A percentile compares a stretch with the other conserved stretches of the same genome.
Conservation (phyloP, 208 protist species). For the Herpetomonas samuelpessoai region DNA sequence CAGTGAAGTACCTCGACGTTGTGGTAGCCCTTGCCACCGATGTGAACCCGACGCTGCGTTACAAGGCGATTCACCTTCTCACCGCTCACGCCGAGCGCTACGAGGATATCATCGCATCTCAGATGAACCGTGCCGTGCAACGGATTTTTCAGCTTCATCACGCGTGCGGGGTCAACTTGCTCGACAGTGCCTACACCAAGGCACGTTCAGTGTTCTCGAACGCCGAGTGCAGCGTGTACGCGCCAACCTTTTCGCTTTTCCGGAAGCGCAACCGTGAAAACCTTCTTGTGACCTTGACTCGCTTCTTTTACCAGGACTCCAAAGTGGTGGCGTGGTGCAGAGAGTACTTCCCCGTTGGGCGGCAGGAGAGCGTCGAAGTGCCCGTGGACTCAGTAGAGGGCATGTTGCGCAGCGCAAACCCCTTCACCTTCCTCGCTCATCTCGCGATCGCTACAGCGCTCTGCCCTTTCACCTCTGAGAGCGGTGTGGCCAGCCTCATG, state of each 20-base stretch:
- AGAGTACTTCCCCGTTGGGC: slow-evolving; percentile 13
- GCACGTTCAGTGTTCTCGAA: slow-evolving; percentile 3
- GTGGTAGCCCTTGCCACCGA: slow-evolving; percentile 66
- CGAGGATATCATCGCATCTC: slow-evolving; percentile 53
- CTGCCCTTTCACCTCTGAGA: slow-evolving; percentile 51
- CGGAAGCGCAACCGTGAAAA: slow-evolving; percentile 55
- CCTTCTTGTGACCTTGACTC: slow-evolving; percentile 51
- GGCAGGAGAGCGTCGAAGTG: slow-evolving; percentile 3
- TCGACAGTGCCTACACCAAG: slow-evolving; percentile 38
- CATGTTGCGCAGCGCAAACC: slow-evolving; percentile 18
- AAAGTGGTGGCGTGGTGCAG: slow-evolving; percentile 44
- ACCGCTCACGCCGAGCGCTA: slow-evolving; percentile 41
- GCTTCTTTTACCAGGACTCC: slow-evolving; percentile 65
- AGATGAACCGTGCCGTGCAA: slow-evolving; percentile 36
- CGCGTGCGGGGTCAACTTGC: slow-evolving; percentile 43
- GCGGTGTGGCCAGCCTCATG: slow-evolving; percentile 51
- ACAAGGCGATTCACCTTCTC: slow-evolving; percentile 41
- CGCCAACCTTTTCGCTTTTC: slow-evolving; percentile 40
- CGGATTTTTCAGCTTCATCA: slow-evolving; percentile 53
- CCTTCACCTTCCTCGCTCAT: slow-evolving; percentile 55
- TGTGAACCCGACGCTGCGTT: slow-evolving; percentile 31
- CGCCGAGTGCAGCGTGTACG: slow-evolving; percentile 30
- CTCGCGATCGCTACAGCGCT: slow-evolving; percentile 47
- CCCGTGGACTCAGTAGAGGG: neutral
- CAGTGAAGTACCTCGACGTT: slow-evolving; percentile 48